phyloP scores from a whole-genome alignment of 768 basidiomycete species.

The Boletus rubroflammeus region DNA sequence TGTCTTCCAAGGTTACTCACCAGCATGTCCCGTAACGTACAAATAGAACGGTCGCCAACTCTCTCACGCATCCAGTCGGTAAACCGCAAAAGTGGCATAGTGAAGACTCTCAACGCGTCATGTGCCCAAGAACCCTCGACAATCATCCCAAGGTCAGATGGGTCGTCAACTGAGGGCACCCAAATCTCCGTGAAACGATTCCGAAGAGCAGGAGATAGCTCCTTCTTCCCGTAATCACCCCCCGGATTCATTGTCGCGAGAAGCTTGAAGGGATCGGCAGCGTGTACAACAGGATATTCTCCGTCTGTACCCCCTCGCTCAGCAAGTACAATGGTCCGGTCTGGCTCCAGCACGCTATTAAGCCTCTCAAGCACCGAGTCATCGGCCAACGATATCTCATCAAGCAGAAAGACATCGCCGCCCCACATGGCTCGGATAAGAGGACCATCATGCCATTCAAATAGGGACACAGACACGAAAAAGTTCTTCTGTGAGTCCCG shows the following conservation, averaged over 20 bases:
- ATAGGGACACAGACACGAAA: constrained; percentile 64
- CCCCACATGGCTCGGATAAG: constrained; percentile 85
- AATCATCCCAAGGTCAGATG: constrained; percentile 74
- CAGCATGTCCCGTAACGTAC: constrained; percentile 84
- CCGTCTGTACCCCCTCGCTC: constrained; percentile 81
- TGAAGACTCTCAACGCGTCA: constrained; percentile 51
- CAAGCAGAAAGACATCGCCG: constrained; percentile 85
- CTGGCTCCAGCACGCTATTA: constrained; percentile 95
- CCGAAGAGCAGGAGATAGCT: constrained; percentile 91
- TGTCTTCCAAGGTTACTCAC: constrained; percentile 41
- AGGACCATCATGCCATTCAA: constrained; percentile 98
- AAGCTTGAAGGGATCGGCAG: constrained; percentile 73
- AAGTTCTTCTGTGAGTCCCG: constrained; percentile 44
- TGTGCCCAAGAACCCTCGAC: constrained; percentile 65
- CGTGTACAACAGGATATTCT: constrained; percentile 63
- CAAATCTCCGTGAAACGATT: constrained; percentile 99
- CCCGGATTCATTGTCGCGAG: constrained; percentile 99
- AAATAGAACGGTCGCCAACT: constrained; percentile 59
- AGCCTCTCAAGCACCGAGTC: constrained; percentile 96
- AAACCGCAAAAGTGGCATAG: constrained; percentile 67
- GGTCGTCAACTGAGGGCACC: constrained; percentile 82
- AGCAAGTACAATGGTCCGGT: constrained; percentile 83
- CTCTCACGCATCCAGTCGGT: constrained; percentile 70
- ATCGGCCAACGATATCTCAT: constrained; percentile 96
- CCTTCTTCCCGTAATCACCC: constrained; percentile 98